Base-by-base conservation (phyloP, 352 stramenopile species). In the Phytophthora parvispora region DNA sequence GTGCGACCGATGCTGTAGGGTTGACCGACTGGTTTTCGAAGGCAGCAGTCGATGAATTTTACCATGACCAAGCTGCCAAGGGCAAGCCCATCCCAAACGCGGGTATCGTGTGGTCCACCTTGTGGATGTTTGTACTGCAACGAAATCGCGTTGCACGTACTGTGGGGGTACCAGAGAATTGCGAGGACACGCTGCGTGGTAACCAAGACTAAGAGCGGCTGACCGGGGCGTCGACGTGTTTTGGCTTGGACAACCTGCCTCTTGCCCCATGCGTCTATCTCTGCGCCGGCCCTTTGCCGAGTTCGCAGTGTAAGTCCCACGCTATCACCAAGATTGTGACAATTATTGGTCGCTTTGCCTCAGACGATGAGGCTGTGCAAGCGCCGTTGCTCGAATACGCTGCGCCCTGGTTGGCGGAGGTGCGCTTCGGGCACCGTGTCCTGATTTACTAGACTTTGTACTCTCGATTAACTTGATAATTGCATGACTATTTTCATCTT, bases 21-120 rank as follows among this genome's bases (percentile, higher is more conserved):
- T 2, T 32, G 6, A 0, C 5, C 12, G 40, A 28, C 18, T 53
- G 55, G 42, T 54, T 29, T 24, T 38, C 55, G 4, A 8, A 22
- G 6, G 28, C 18, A 47, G n/a, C 12, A 3, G 40, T 63, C 6
- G 42, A 29, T 3, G 10, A 20, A 16, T 34, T 38, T 3, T 63
- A 63, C 22, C 22, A 13, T 40, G 36, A 8, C 4, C 36, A 28
- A 38, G 38, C 38, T 20, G 38, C 31, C 4, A 47, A 5, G 31
- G 56, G 20, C 16, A 31, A 32, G 5, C 2, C 56, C 6, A 63
- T 54, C 31, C 13, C 40, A n/a, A 7, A 5, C 13, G 40, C 43
- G 8, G 40, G 28, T 16, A 20, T 63, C 18, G 29, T 29, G 56
- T 63, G 56, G 56, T 48, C 54, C 54, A 52, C 54, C 38, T 16